Conservation (phyloP, 2,329 filamentous ascomycete species). For the Paecilomyces dactylethromorphus region DNA sequence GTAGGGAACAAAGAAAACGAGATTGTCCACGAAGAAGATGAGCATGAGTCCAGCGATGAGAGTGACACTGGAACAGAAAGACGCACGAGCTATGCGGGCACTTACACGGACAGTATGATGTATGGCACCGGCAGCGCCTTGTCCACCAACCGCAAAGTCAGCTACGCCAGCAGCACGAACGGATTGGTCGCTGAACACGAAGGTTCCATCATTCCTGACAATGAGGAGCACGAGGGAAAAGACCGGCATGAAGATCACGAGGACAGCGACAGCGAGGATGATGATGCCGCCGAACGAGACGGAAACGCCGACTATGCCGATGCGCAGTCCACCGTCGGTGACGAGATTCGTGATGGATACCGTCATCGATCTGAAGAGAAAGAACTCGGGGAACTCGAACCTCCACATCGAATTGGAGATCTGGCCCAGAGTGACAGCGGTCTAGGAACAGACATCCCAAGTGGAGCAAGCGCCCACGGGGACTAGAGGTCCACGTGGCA, state of each 20-base stretch:
- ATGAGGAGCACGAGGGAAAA: constrained; percentile 12
- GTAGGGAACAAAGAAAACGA: constrained; percentile 56
- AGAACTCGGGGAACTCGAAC: constrained; percentile 4
- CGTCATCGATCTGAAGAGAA: background rate
- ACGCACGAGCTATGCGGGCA: constrained; percentile 36
- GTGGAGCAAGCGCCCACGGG: constrained; percentile 8
- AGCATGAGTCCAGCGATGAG: constrained; percentile 37
- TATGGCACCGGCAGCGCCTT: constrained; percentile 34
- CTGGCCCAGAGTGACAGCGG: constrained; percentile 22
- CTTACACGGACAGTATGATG: constrained; percentile 36
- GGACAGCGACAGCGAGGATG: constrained; percentile 5
- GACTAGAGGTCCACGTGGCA: background rate
- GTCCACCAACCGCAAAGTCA: constrained; percentile 32
- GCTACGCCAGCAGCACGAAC: constrained; percentile 34
- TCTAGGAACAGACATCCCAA: constrained; percentile 20
- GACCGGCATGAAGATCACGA: constrained; percentile 10
- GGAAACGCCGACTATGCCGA: background rate
- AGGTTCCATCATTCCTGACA: constrained; percentile 13
- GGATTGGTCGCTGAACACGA: constrained; percentile 23
- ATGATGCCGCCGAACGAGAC: constrained; percentile 3
- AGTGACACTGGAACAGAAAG: constrained; percentile 47
- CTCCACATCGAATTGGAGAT: constrained; percentile 9
- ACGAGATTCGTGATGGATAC: background rate
- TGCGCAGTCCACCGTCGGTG: background rate
- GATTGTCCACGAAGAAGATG: constrained; percentile 57